Evolutionary conservation across 495 filamentous ascomycete species (phyloP).

Genomic region (Glarea lozoyensis): DNA sequence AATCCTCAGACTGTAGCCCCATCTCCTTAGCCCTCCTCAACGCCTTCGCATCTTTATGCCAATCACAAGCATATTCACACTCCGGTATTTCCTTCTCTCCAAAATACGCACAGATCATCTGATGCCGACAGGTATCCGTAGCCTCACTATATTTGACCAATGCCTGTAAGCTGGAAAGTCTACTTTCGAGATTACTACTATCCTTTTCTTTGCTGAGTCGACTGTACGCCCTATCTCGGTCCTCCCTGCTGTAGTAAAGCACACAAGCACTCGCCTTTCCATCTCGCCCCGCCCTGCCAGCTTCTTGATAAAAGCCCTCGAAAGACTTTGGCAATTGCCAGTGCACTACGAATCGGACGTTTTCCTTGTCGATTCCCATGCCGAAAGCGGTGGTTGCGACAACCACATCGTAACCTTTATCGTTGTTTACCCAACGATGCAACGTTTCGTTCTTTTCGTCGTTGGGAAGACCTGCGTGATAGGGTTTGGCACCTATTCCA

Average conservation of each 20-base stretch:
- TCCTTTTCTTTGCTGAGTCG: constrained; percentile 36
- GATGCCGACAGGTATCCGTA: constrained; percentile 63
- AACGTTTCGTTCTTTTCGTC: constrained; percentile 55
- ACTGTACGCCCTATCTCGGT: constrained; percentile 64
- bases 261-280: constrained; percentile 79
- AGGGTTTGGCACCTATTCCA: constrained; percentile 60
- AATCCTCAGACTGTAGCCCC: constrained; percentile 62
- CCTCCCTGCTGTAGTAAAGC: constrained; percentile 79
- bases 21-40: constrained; percentile 54
- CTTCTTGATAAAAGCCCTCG: constrained; percentile 94
- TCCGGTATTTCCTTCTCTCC: constrained; percentile 51
- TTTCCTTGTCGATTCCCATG: constrained; percentile 95
- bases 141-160: constrained; percentile 77
- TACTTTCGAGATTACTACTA: constrained; percentile 26
- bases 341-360: constrained; percentile 88
- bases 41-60: constrained; percentile 63
- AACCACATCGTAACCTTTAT: constrained; percentile 74
- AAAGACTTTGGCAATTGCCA: constrained; percentile 89
- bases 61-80: constrained; percentile 86
- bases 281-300: constrained; percentile 82
- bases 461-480: constrained; percentile 57
- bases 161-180: constrained; percentile 38
- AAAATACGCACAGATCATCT: constrained; percentile 72
- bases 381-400: constrained; percentile 94
- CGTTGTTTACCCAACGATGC: constrained; percentile 65